Conservation (phyloP, 2,329 filamentous ascomycete genomes). For the Alternaria angustiovoidea region DNA sequence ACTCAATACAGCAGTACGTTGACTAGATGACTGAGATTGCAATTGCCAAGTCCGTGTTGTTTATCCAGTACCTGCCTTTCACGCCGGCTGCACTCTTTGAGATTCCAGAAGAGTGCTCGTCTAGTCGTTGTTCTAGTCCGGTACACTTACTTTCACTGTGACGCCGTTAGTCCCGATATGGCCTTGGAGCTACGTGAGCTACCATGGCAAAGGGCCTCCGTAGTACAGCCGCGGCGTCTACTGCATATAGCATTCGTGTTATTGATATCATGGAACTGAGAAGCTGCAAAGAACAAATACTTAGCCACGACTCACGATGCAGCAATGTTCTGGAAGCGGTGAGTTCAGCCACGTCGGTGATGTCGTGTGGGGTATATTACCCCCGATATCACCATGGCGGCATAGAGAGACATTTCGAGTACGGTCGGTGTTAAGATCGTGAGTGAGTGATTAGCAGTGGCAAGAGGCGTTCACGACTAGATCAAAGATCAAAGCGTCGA, state of each 20-base stretch:
- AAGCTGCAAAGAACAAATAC: neutral
- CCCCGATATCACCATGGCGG: neutral
- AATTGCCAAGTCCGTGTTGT: too few species aligned
- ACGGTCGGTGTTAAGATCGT: neutral
- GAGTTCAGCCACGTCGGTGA: slow-evolving; percentile 8
- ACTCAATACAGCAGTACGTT: too few species aligned
- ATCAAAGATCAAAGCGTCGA: neutral
- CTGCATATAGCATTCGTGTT: neutral
- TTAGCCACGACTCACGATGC: neutral
- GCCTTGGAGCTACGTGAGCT: neutral
- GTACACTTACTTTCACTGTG: neutral
- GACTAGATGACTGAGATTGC: too few species aligned
- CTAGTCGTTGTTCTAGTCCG: neutral
- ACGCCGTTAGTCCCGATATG: neutral
- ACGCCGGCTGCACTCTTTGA: neutral
- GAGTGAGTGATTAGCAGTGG: neutral
- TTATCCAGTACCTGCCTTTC: neutral
- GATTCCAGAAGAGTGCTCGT: neutral
- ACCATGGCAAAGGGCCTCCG: neutral
- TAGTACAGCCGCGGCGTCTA: neutral
- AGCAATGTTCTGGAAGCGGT: slow-evolving; percentile 1
- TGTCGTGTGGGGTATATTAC: neutral
- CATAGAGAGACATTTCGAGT: neutral
- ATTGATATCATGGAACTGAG: neutral
- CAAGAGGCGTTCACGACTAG: neutral